Conservation (phyloP, 2,329 filamentous ascomycete species). For the Trichophyton verrucosum region DNA sequence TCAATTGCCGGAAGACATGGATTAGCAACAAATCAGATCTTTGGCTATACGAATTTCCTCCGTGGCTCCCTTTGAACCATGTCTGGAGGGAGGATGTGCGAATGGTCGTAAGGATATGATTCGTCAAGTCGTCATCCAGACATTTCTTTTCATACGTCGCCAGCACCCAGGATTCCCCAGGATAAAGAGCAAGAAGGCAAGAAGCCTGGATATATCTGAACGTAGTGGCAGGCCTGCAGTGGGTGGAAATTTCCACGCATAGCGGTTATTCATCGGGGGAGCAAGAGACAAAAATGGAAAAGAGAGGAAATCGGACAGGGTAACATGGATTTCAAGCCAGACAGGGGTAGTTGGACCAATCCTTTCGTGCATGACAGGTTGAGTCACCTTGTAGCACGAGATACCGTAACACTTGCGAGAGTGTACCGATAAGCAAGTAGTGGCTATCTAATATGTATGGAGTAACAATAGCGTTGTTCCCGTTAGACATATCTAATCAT, state of each 20-base stretch:
- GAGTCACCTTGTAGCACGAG: background rate
- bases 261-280: background rate
- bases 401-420: background rate
- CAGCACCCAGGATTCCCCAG: background rate
- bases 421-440: background rate
- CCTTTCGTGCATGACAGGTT: no score
- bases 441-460: no score
- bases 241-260: background rate
- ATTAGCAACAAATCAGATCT: background rate
- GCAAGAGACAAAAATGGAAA: background rate
- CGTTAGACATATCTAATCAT: no score
- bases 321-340: background rate
- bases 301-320: background rate
- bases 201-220: background rate
- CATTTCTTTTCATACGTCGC: background rate
- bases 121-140: background rate
- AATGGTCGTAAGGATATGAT: background rate
- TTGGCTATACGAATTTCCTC: background rate
- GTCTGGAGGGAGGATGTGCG: background rate
- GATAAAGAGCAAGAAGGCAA: background rate
- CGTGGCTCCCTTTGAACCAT: background rate
- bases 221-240: background rate
- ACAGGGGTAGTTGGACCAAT: background rate
- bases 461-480: no score
- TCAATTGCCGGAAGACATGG: conserved; percentile 1